phyloP scores from a whole-genome alignment of 148 eudicot species.

The Dysphania ambrosioides region DNA sequence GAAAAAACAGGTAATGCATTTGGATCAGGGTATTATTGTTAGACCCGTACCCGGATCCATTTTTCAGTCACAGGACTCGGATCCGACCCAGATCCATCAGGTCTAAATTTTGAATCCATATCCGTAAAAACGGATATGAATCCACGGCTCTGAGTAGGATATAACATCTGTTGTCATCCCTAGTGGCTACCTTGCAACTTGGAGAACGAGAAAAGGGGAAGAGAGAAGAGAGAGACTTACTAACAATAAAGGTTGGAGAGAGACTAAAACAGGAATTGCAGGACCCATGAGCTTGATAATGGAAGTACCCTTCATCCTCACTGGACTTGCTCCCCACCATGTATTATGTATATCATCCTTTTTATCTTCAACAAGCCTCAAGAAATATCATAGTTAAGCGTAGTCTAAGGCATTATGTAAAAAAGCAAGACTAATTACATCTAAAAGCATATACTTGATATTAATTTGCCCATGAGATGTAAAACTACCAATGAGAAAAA shows the following conservation, averaged over 20 bases:
- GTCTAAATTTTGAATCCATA: no score
- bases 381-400: slow-evolving; percentile 6
- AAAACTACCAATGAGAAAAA: background rate
- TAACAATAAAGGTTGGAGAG: slow-evolving; percentile 30
- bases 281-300: slow-evolving; percentile 36
- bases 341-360: no score
- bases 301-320: slow-evolving; percentile 45
- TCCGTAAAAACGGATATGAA: no score
- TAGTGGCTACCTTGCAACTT: no score
- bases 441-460: background rate
- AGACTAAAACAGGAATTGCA: slow-evolving; percentile 29
- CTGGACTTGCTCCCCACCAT: slow-evolving; percentile 46
- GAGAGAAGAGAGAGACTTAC: slow-evolving; percentile 19
- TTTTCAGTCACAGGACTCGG: no score
- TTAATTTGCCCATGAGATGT: background rate
- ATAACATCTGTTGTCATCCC: no score
- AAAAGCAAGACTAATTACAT: slow-evolving; percentile 11
- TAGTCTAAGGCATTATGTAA: slow-evolving; percentile 8
- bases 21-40: no score
- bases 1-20: no score
- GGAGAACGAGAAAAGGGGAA: slow-evolving; percentile 18
- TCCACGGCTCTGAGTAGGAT: no score
- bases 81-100: no score
- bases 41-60: no score
- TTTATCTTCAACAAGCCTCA: slow-evolving; percentile 6